Conservation (phyloP, 768 basidiomycete genomes). For the Kwoniella newhampshirensis region DNA sequence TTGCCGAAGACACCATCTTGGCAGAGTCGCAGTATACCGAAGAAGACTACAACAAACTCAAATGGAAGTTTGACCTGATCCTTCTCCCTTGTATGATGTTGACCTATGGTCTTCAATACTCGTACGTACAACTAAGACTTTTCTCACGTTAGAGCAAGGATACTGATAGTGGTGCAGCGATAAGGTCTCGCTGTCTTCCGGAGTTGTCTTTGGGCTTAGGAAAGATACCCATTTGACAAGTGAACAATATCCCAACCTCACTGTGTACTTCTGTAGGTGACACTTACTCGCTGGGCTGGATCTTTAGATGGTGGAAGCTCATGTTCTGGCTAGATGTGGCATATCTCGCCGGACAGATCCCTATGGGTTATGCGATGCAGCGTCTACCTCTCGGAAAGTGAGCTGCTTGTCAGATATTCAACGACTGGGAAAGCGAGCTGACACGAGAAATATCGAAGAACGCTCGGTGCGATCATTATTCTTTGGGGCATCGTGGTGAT, state of each 20-base stretch:
- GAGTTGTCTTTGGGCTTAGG: slow-evolving; percentile 22
- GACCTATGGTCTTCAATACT: slow-evolving; percentile 24
- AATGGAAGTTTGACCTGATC: slow-evolving; percentile 21
- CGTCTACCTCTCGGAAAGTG: slow-evolving; percentile 18
- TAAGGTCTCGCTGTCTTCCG: slow-evolving; percentile 21
- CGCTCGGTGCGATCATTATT: slow-evolving; percentile 8
- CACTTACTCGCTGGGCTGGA: too few species aligned
- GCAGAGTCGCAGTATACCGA: slow-evolving; percentile 11
- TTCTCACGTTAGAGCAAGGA: background rate
- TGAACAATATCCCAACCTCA: slow-evolving; percentile 17
- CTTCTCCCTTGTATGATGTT: slow-evolving; percentile 20
- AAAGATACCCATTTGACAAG: slow-evolving; percentile 17
- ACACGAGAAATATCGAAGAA: background rate
- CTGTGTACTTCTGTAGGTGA: slow-evolving; percentile 19
- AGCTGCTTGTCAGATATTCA: too few species aligned
- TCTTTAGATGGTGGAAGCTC: too few species aligned
- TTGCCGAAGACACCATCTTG: slow-evolving; percentile 5
- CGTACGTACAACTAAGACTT: slow-evolving; percentile 8
- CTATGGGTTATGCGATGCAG: slow-evolving; percentile 17
- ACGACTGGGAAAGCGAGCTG: too few species aligned
- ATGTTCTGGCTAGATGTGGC: slow-evolving; percentile 7
- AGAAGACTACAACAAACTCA: slow-evolving; percentile 16
- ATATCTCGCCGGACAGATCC: slow-evolving; percentile 19
- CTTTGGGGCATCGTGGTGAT: slow-evolving; percentile 24
- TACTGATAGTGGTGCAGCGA: too few species aligned